Evolutionary conservation across 1,284 basidiomycete genomes (phyloP).

Genomic region (Boletus semigastroideus): DNA sequence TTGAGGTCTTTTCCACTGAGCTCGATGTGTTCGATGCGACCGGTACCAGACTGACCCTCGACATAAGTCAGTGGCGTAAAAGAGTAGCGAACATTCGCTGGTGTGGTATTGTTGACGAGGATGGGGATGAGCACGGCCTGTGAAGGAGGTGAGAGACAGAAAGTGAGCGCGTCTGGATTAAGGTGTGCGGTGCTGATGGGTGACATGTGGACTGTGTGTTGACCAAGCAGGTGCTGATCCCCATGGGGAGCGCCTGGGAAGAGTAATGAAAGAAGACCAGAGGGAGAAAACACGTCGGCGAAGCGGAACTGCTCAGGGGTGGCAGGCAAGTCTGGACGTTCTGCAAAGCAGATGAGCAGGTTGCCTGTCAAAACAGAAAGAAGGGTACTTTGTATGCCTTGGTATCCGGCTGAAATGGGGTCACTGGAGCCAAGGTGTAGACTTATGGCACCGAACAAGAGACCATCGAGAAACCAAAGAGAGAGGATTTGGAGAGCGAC

Average conservation of each 20-base stretch:
- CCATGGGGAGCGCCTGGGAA: conserved; percentile 29
- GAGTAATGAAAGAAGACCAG: conserved; percentile 46
- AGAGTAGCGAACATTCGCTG: conserved; percentile 73
- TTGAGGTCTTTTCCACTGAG: conserved; percentile 66
- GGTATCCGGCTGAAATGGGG: conserved; percentile 21
- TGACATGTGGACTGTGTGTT: conserved; percentile 88
- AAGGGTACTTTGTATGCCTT: conserved; percentile 33
- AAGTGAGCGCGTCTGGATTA: conserved; percentile 67
- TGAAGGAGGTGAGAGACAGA: conserved; percentile 64
- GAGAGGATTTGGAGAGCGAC: conserved; percentile 57
- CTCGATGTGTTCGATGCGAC: conserved; percentile 54
- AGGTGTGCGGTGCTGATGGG: conserved; percentile 86
- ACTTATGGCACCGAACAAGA: conserved; percentile 71
- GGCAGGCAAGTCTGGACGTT: conserved; percentile 39
- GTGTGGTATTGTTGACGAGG: conserved; percentile 89
- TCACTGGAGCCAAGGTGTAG: conserved; percentile 38
- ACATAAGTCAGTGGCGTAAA: conserved; percentile 67
- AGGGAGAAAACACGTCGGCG: conserved; percentile 45
- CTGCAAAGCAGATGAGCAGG: conserved; percentile 25
- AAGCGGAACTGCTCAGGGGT: conserved; percentile 46
- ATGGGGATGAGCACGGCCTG: conserved; percentile 70
- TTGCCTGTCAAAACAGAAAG: not conserved
- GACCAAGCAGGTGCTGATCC: conserved; percentile 74
- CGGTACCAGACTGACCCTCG: conserved; percentile 36
- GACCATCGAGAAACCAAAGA: conserved; percentile 61